These are phyloP conservation scores for Obelidium mucronatum DNA, from an alignment of 192 early-diverging fungal species.

Conservation along the genomic window DNA sequence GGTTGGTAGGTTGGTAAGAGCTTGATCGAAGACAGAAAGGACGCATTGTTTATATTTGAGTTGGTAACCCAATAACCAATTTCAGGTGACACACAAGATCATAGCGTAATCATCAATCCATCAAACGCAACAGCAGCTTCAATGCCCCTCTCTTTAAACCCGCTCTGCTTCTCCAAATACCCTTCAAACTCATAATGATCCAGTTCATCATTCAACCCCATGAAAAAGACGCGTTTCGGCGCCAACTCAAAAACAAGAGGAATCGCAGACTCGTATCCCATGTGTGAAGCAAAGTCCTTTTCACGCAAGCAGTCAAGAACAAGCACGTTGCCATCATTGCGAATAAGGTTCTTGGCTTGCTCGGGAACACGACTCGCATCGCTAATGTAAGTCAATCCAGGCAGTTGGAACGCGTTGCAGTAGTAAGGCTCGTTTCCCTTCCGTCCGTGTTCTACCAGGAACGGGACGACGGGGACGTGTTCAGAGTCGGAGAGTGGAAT, in stretches of 20 bases:
- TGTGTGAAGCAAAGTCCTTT: constrained; percentile 75
- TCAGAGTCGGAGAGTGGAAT: neutral
- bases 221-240: constrained; percentile 64
- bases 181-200: constrained; percentile 74
- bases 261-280: constrained; percentile 73
- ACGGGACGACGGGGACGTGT: neutral
- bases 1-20: too few relatives aligned
- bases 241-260: constrained; percentile 58
- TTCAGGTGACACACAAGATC: too few relatives aligned
- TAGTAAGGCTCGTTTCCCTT: constrained; percentile 71
- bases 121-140: constrained; percentile 2
- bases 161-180: constrained; percentile 45
- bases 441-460: constrained; percentile 76
- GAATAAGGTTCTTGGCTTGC: constrained; percentile 56
- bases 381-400: constrained; percentile 76
- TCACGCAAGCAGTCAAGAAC: constrained; percentile 73
- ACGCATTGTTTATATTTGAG: too few relatives aligned
- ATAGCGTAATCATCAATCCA: constrained; percentile 3
- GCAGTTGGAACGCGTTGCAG: constrained; percentile 82
- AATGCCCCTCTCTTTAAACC: constrained; percentile 48
- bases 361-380: constrained; percentile 80
- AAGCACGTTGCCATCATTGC: constrained; percentile 65
- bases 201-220: constrained; percentile 77
- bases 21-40: too few relatives aligned
- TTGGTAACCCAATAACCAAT: too few relatives aligned